Conservation (phyloP, 2,329 filamentous ascomycete species). For the Penicillium sp. region DNA sequence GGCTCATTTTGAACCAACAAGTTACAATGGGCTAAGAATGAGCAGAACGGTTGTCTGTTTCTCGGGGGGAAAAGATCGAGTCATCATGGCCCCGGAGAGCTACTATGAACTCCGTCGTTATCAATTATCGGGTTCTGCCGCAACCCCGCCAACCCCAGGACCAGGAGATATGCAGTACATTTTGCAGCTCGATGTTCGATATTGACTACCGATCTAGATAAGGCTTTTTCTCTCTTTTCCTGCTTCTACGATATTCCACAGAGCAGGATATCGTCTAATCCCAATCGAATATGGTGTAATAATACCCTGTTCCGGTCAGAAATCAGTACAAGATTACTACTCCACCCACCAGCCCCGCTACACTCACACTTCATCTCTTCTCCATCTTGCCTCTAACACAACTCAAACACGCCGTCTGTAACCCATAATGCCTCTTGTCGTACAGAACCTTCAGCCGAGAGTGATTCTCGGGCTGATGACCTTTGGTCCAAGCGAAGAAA, state of each 20-base stretch:
- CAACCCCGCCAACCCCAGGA: slow-evolving; percentile 17
- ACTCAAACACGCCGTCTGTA: neutral
- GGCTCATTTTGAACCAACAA: neutral
- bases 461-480: slow-evolving; percentile 86
- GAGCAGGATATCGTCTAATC: neutral
- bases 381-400: neutral
- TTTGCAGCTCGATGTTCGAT: neutral
- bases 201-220: neutral
- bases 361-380: neutral
- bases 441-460: slow-evolving; percentile 55
- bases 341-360: slow-evolving; percentile 1
- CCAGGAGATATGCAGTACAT: neutral
- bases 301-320: neutral
- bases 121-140: slow-evolving; percentile 19
- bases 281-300: neutral
- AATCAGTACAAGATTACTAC: neutral
- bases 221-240: neutral
- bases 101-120: slow-evolving; percentile 12
- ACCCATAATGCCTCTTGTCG: slow-evolving; percentile 38
- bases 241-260: neutral
- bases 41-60: neutral
- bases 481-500: slow-evolving; percentile 64
- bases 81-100: neutral
- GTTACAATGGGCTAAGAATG: neutral
- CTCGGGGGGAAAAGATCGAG: slow-evolving; percentile 3